Base-by-base conservation (phyloP, 345 rosid species). In the Cochlearia excelsa region DNA sequence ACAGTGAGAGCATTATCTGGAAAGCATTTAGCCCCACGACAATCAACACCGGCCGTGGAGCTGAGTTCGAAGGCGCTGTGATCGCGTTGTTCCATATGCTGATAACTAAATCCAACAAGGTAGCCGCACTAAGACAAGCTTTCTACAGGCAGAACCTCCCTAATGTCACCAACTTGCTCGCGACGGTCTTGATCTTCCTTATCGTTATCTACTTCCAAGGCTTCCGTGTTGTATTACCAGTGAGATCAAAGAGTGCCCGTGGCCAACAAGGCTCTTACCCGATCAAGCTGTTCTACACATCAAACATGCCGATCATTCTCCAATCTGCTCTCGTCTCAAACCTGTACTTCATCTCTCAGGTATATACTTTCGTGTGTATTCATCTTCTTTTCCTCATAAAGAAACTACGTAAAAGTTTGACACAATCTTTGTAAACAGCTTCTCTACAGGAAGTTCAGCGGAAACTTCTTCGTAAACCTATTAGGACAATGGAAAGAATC, bases 281-380 rank as follows among this genome's bases (percentile, higher is more conserved):
- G 3, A 85, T 85, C 56, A 85, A 85, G 78, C 75, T 82, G 52
- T 85, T 82, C 65, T 85, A 85, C 77, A 85, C 92, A 61, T 85
- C 88, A 9, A 85, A 83, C 80, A 85, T 85, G 92, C 92, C 92
- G 26, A 85, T 83, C 72, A 85, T 85, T 75, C 76, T 83, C 42
- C 92, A 85, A 41, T 85, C 92, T 55, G 88, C 92, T 28, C 88
- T 85, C 62, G 88, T 85, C 46, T 63, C 92, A 33, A 83, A 81
- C 71, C 80, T 83, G 29, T 86, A 75, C 71, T 83, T 86, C 69
- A 78, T 86, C 75, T 83, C 89, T 53, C 93, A 85, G 83, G 89
- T 81, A 34, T 10, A 28, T 28, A 5, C 43, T 38, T 5, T 33
- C 35, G 3, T 54, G 29, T 55, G 37, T 43, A 11, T 67, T 9